phyloP scores from a whole-genome alignment of 257 asterid genomes.

The Nicotiana noctiflora region DNA sequence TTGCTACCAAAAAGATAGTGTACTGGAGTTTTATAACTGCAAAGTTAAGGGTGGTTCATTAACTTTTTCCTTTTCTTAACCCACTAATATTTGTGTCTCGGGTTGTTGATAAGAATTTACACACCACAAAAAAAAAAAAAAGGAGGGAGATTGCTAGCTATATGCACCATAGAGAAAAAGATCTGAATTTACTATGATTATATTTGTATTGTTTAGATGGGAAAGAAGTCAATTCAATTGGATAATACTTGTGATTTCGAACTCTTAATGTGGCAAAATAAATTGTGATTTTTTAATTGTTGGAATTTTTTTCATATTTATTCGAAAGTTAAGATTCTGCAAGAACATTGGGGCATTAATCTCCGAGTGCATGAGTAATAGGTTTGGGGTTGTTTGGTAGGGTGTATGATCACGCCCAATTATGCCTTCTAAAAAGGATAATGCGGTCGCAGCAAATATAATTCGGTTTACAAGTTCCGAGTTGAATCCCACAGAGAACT shows the following conservation, averaged over 20 bases:
- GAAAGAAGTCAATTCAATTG: not conserved
- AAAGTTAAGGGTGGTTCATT: not conserved
- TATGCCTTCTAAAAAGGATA: too few species aligned
- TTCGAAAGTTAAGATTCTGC: too few species aligned
- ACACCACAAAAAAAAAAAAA: too few species aligned
- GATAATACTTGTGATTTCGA: not conserved
- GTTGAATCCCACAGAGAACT: too few species aligned
- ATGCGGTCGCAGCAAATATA: too few species aligned
- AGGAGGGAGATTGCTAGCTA: not conserved
- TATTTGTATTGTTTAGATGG: not conserved
- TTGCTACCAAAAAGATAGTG: conserved; percentile 1
- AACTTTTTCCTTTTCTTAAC: not conserved
- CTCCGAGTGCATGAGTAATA: too few species aligned
- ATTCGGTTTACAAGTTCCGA: too few species aligned
- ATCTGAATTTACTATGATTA: not conserved
- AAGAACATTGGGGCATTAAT: too few species aligned
- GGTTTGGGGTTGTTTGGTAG: too few species aligned
- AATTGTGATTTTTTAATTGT: not conserved
- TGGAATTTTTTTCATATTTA: not conserved
- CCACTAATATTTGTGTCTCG: not conserved
- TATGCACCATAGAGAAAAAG: not conserved
- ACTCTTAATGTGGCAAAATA: not conserved
- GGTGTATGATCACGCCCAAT: too few species aligned
- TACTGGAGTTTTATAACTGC: not conserved
- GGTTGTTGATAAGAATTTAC: not conserved